Evolutionary conservation across 2,329 filamentous ascomycete genomes (phyloP).

Genomic region (Pseudopithomyces maydicus): DNA sequence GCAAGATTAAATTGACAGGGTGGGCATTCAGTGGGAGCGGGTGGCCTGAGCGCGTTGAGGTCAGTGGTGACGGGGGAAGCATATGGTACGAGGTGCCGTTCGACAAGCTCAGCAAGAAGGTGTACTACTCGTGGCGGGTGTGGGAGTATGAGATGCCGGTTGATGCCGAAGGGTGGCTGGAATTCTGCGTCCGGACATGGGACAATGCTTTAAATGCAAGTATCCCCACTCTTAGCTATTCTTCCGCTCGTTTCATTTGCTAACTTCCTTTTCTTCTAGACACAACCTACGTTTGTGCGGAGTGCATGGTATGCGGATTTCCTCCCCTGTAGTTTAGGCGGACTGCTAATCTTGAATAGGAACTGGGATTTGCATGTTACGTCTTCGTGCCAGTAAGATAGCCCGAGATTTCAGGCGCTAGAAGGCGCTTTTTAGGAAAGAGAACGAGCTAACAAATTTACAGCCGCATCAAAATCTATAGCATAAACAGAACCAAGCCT

Average conservation of each 20-base stretch:
- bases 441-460: conserved; percentile 14
- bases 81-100: conserved; percentile 68
- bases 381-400: conserved; percentile 58
- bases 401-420: not conserved
- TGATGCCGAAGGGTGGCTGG: conserved; percentile 54
- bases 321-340: not conserved
- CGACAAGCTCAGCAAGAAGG: conserved; percentile 66
- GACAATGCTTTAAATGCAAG: conserved; percentile 51
- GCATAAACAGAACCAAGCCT: conserved; percentile 60
- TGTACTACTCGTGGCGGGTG: conserved; percentile 65
- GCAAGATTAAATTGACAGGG: conserved; percentile 59
- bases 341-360: conserved; percentile 19
- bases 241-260: conserved; percentile 8
- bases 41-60: conserved; percentile 65
- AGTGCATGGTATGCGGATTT: conserved; percentile 37
- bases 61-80: conserved; percentile 66
- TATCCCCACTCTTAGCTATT: not conserved
- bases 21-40: conserved; percentile 53
- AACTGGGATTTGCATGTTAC: conserved; percentile 73
- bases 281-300: conserved; percentile 50
- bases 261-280: conserved; percentile 28
- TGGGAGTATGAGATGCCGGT: conserved; percentile 69
- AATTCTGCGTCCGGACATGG: conserved; percentile 52
- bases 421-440: not conserved
- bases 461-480: conserved; percentile 59